Percentiles rank a stretch among this genome's conserved stretches.
Evolutionary conservation across 192 early-diverging fungal species (phyloP).

Genomic region (Podila clonocystis): DNA sequence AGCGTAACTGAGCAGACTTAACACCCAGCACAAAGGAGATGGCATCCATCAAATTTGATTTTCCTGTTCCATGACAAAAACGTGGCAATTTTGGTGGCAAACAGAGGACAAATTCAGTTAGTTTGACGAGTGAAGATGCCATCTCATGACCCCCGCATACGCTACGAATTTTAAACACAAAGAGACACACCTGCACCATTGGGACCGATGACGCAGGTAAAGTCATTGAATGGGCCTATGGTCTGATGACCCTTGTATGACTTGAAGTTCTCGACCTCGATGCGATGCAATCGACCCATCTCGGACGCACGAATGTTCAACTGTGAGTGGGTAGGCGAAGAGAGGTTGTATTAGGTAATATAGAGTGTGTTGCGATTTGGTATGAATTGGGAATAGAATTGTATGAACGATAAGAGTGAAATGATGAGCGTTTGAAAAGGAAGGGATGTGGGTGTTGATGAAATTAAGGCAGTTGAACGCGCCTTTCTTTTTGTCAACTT

Average conservation of each 20-base stretch:
- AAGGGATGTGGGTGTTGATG: not conserved
- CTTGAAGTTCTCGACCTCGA: slow-evolving; percentile 99
- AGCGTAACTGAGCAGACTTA: slow-evolving; percentile 91
- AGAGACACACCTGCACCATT: slow-evolving; percentile 86
- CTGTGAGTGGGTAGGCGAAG: too few relatives aligned
- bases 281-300: slow-evolving; percentile 78
- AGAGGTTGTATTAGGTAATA: too few relatives aligned
- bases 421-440: not conserved
- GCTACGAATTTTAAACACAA: not conserved
- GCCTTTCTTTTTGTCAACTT: not conserved
- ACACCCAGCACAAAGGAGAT: slow-evolving; percentile 98
- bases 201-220: slow-evolving; percentile 96
- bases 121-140: too few relatives aligned
- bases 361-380: not conserved
- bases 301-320: not conserved
- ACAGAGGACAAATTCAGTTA: not conserved
- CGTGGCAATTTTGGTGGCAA: not conserved
- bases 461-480: not conserved
- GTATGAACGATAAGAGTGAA: not conserved
- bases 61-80: slow-evolving; percentile 63
- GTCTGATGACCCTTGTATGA: slow-evolving; percentile 95
- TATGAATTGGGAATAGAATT: not conserved
- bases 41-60: slow-evolving; percentile 99
- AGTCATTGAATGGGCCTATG: slow-evolving; percentile 95
- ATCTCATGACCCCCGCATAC: too few relatives aligned